Evolutionary conservation across 2,329 filamentous ascomycete species (phyloP), one percentile per base, ranked within the genome.

Genomic region (Pseudogymnoascus sp.): DNA sequence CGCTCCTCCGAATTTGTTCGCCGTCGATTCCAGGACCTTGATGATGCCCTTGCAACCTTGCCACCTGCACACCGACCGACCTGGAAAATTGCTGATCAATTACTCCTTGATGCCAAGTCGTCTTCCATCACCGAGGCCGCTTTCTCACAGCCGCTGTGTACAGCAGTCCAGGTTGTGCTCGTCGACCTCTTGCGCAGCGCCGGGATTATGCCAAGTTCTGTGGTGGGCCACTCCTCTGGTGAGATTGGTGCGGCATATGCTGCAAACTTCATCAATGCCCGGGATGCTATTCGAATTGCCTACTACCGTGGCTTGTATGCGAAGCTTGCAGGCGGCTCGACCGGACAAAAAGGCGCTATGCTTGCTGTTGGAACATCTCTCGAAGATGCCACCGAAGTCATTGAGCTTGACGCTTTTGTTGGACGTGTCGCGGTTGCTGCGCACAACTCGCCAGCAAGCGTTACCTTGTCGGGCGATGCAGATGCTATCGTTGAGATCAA

Each of bases 211-310:
- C 74, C 77, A 0, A 16, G 64, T 63, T 37, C 58, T 60, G 77
- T 79, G 0, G 69, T 74, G 2, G 77, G 78, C 2, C 78, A 81
- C 64, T 79, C 77, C 1, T 74, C 70, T 34, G 78, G 78, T 12
- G 78, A 81, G 61, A 79, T 80, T 30, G 77, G 66, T 1, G 78
- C 78, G 4, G 78, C 78, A 0, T 80, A 76, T 60, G 71, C 76
- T 0, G 67, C 74, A 1, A 74, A 72, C 2, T 66, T 66, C 1
- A 35, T 77, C 0, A 69, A 67, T 14, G 64, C 64, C 4, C 64
- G 67, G 5, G 67, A 72, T 35, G 74, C 75, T 9, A 67, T 72
- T 69, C 71, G 74, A 1, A 72, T 78, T 11, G 80, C 80, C 1
- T 84, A 81, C 66, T 66, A 69, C 60, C 60, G 73, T 54, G 66